Evolutionary conservation across 306 rosid genomes (phyloP), one percentile per base, ranked within the genome.

Genomic region (Citrullus amarus): DNA sequence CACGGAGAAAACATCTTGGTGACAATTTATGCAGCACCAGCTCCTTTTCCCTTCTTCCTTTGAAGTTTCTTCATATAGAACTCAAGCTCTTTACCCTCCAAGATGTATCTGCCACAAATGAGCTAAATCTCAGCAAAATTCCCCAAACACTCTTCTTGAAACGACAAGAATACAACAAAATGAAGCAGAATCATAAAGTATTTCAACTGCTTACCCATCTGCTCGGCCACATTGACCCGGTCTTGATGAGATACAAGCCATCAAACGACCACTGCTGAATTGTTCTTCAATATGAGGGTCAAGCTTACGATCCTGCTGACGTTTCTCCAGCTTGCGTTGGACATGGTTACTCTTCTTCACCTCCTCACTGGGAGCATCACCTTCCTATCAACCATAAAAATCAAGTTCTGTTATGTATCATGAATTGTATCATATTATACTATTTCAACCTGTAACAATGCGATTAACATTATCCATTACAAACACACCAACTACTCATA

Each of bases 11-110:
- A 17, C 6, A 66, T 18, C 17, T 39, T 17, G 18, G 20, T 8
- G 12, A 68, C 56, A 69, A 70, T 70, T 46, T 70, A 70, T 6
- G 76, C 38, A 70, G 76, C 76, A 44, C 76, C 76, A 46, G 76
- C 76, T 12, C 76, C 76, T 44, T 70, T 70, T 22, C 76, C 76
- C 76, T 70, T 70, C 76, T 70, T 70, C 16, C 76, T 70, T 70
- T 70, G 76, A 13, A 70, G 76, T 39, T 70, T 70, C 76, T 70
- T 70, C 76, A 70, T 70, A 8, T 70, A 70, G 58, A 70, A 70
- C 7, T 70, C 76, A 14, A 70, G 76, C 22, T 70, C 76, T 16
- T 70, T 70, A 57, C 76, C 76, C 54, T 70, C 76, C 57, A 70
- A 46, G 39, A 70, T 70, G 25, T 70, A 70, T 13, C 76, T 70